Percentiles rank a stretch among this genome's conserved stretches.
phyloP scores from a whole-genome alignment of 2,329 filamentous ascomycete species.

The Alternaria gansuensis region DNA sequence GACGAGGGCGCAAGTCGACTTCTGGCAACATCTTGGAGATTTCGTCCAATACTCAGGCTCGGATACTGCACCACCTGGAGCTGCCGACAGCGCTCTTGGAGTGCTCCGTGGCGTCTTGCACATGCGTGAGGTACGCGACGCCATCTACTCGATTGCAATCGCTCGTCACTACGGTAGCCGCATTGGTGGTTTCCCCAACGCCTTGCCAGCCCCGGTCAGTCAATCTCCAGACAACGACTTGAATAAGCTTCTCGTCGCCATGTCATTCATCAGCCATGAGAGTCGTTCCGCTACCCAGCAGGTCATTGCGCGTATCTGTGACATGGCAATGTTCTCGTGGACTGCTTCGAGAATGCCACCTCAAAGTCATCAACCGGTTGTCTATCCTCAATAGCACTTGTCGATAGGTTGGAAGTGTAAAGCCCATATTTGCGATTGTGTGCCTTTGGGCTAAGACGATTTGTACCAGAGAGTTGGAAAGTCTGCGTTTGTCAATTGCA shows the following conservation, averaged over 20 bases:
- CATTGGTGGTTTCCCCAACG: slow-evolving; percentile 56
- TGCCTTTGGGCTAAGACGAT: neutral
- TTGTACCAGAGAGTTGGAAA: slow-evolving; percentile 8
- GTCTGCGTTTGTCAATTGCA: slow-evolving; percentile 13
- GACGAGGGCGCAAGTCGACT: slow-evolving; percentile 69
- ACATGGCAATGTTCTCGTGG: slow-evolving; percentile 60
- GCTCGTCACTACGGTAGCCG: slow-evolving; percentile 76
- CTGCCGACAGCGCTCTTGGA: slow-evolving; percentile 71
- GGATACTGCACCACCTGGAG: slow-evolving; percentile 63
- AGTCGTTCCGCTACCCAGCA: slow-evolving; percentile 58
- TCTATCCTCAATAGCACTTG: slow-evolving; percentile 11
- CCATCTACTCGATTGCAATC: slow-evolving; percentile 87
- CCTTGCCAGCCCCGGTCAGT: slow-evolving; percentile 42
- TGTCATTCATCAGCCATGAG: slow-evolving; percentile 59
- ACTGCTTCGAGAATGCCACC: slow-evolving; percentile 38
- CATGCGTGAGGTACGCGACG: slow-evolving; percentile 84
- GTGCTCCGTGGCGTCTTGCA: slow-evolving; percentile 76
- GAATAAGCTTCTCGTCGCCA: slow-evolving; percentile 60
- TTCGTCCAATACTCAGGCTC: slow-evolving; percentile 73
- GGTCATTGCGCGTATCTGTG: slow-evolving; percentile 59
- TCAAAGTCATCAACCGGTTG: slow-evolving; percentile 12
- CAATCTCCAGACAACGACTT: slow-evolving; percentile 48
- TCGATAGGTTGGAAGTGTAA: neutral
- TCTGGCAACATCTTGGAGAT: slow-evolving; percentile 82
- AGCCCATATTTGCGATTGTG: neutral